phyloP scores from a whole-genome alignment of 2,329 filamentous ascomycete species.

The Epichloe glyceriae region DNA sequence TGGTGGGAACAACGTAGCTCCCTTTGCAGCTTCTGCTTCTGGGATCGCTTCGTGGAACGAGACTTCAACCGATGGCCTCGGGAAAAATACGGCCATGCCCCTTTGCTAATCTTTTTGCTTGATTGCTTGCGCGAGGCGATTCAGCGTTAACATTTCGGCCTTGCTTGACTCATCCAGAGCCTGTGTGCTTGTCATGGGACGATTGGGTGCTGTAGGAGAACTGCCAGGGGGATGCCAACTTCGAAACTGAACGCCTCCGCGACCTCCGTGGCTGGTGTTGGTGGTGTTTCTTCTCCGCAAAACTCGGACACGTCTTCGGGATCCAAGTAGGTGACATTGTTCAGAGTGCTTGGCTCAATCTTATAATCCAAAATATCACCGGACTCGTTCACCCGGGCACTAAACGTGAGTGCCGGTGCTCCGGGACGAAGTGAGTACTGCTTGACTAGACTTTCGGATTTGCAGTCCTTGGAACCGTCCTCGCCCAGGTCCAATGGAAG shows the following conservation, averaged over 20 bases:
- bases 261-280: neutral
- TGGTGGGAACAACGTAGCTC: slow-evolving; percentile 20
- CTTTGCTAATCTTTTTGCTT: slow-evolving; percentile 29
- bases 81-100: slow-evolving; percentile 36
- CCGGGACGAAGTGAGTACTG: slow-evolving; percentile 40
- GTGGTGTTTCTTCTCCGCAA: slow-evolving; percentile 23
- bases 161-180: slow-evolving; percentile 30
- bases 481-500: slow-evolving; percentile 28
- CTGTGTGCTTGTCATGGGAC: slow-evolving; percentile 29
- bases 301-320: slow-evolving; percentile 34
- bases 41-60: slow-evolving; percentile 23
- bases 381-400: slow-evolving; percentile 38
- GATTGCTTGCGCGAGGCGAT: slow-evolving; percentile 33
- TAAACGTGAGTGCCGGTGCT: slow-evolving; percentile 47
- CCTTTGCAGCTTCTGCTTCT: slow-evolving; percentile 6
- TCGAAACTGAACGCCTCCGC: slow-evolving; percentile 13
- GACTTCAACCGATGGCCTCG: slow-evolving; percentile 30
- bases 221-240: slow-evolving; percentile 15
- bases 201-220: slow-evolving; percentile 14
- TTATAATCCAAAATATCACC: slow-evolving; percentile 42
- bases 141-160: slow-evolving; percentile 33
- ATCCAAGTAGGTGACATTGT: slow-evolving; percentile 44
- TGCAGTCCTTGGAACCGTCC: slow-evolving; percentile 17
- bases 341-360: slow-evolving; percentile 40
- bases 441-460: slow-evolving; percentile 28